A percentile compares a stretch with the other conserved stretches of the same genome.
Evolutionary conservation across 306 rosid species (phyloP).

Genomic region (Luffa acutangula): DNA sequence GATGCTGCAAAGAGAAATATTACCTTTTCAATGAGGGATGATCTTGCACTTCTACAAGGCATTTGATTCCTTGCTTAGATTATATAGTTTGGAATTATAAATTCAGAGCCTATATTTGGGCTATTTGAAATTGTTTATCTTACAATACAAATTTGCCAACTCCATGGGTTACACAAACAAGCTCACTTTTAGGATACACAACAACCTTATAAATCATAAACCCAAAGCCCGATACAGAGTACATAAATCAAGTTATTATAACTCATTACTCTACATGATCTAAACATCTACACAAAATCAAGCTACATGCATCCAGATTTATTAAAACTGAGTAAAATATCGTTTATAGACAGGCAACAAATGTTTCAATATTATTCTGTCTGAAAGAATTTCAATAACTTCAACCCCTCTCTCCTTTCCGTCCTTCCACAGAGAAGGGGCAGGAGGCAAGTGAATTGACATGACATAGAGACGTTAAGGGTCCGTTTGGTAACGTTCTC

Average conservation of each 20-base stretch:
- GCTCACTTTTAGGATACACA: neutral
- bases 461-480: neutral
- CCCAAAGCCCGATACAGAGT: neutral
- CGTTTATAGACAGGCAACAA: neutral
- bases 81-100: neutral
- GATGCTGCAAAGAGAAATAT: neutral
- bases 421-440: neutral
- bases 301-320: neutral
- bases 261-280: neutral
- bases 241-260: neutral
- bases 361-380: neutral
- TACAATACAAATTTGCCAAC: neutral
- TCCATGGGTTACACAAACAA: neutral
- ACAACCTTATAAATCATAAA: neutral
- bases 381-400: neutral
- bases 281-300: neutral
- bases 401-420: neutral
- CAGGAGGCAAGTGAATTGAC: neutral
- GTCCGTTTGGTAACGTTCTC: too few relatives aligned
- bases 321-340: neutral
- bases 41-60: neutral
- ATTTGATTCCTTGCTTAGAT: neutral
- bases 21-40: neutral
- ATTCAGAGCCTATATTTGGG: neutral
- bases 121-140: neutral